Base-by-base conservation (phyloP, 2,329 filamentous ascomycete genomes). In the Verticillium alfalfae region DNA sequence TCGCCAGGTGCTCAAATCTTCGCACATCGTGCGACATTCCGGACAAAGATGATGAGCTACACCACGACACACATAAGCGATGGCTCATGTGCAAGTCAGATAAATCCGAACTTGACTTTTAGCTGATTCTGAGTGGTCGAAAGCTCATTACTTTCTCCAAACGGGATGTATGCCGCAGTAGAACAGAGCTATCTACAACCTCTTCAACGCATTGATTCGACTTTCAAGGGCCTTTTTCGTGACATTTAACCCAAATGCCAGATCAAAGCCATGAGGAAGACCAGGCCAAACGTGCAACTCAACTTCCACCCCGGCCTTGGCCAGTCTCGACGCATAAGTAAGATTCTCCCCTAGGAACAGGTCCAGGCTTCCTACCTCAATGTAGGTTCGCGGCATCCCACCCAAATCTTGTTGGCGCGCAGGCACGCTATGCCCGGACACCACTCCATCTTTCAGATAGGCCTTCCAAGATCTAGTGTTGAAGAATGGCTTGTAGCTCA, bases 231-330 rank as follows among this genome's bases (percentile, higher is more conserved):
- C 72, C 56, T 34, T 65, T 65, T 65, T 66, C 16, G 67, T 65
- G 34, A 67, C 66, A 10, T 60, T 56, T 6, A 62, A 18, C 9
- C 18, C 59, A 1, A 36, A 60, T 8, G 26, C 34, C 4, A 62
- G 61, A 8, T 76, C 74, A 56, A 75, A 78, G 0, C 68, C 74
- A 63, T 80, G 77, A 3, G 74, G 74, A 36, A 79, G 60, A 1
- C 77, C 78, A 0, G 71, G 69, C 64, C 77, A 79, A 54, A 79
- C 41, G 58, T 78, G 76, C 7, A 78, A 68, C 66, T 79, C 77
- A 1, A 76, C 71, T 37, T 72, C 68, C 4, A 77, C 66, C 1
- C 70, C 70, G 8, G 68, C 74, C 61, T 67, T 63, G 12, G 66
- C 66, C 16, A 79, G 68, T 45, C 71, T 66, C 18, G 57, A 60